These are phyloP conservation scores for Allomyces arbusculus DNA, from an alignment of 192 early-diverging fungal genomes.

Conservation along the genomic window DNA sequence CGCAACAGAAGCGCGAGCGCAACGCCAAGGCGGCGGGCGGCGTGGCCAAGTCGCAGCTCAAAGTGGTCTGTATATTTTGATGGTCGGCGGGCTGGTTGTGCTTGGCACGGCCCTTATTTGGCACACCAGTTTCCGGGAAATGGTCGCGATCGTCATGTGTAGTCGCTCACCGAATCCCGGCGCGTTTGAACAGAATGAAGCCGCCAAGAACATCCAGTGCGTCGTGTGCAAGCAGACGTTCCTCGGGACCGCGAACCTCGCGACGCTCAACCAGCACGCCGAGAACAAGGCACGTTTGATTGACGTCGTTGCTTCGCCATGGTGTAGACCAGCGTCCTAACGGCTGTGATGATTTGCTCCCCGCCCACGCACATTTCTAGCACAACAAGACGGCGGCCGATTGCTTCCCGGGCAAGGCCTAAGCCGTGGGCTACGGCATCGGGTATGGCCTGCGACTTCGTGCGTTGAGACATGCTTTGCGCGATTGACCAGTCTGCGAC, in stretches of 20 bases:
- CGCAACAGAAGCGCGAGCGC: conserved; percentile 3
- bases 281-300: neutral
- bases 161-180: too few species aligned
- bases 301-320: too few species aligned
- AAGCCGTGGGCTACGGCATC: neutral
- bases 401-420: neutral
- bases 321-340: too few species aligned
- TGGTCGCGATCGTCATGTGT: too few species aligned
- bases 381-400: neutral
- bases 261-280: neutral
- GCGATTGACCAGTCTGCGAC: too few species aligned
- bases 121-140: too few species aligned
- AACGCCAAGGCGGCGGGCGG: conserved; percentile 8
- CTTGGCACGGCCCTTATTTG: too few species aligned
- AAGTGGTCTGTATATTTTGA: conserved; percentile 9
- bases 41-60: conserved; percentile 17
- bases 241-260: neutral
- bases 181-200: neutral
- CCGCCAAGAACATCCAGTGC: neutral
- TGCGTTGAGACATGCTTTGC: too few species aligned
- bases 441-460: too few species aligned
- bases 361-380: too few species aligned
- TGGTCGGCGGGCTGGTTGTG: too few species aligned
- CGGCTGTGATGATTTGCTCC: too few species aligned
- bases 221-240: neutral